These are phyloP conservation scores for Melaleuca quinquenervia DNA, from an alignment of 345 rosid genomes.

Conservation along the genomic window DNA sequence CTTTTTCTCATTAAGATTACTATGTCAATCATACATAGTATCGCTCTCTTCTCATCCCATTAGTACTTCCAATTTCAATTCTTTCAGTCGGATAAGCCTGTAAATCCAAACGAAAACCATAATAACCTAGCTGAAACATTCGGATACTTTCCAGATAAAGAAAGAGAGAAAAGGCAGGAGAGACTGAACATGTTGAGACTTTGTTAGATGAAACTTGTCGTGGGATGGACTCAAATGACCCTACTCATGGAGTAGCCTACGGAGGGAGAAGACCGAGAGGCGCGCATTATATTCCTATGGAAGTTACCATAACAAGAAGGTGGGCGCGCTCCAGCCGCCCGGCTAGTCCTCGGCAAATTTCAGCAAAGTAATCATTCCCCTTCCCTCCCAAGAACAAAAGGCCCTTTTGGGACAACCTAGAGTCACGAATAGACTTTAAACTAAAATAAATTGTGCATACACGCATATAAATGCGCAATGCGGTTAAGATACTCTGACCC, in stretches of 20 bases:
- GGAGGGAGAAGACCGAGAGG: background rate
- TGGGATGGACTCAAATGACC: background rate
- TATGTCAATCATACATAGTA: background rate
- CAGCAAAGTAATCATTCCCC: constrained; percentile 10
- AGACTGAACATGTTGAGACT: background rate
- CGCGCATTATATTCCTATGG: constrained; percentile 2
- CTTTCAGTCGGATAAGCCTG: background rate
- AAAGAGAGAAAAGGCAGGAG: background rate
- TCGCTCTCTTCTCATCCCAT: background rate
- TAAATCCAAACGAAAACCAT: background rate
- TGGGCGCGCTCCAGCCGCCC: constrained; percentile 2
- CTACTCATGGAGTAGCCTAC: background rate
- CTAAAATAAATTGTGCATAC: background rate
- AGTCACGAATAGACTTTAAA: background rate
- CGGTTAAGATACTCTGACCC: constrained; percentile 1
- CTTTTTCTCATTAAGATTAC: background rate
- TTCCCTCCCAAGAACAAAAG: background rate
- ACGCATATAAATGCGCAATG: background rate
- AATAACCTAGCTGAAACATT: background rate
- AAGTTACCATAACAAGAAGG: constrained; percentile 23
- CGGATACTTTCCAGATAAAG: background rate
- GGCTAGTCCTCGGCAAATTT: constrained; percentile 21
- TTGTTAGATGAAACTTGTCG: background rate
- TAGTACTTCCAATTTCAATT: background rate
- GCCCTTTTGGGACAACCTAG: background rate